These are phyloP conservation scores for Dillenia turbinata DNA, from an alignment of 164 flowering plant genomes.

Conservation along the genomic window DNA sequence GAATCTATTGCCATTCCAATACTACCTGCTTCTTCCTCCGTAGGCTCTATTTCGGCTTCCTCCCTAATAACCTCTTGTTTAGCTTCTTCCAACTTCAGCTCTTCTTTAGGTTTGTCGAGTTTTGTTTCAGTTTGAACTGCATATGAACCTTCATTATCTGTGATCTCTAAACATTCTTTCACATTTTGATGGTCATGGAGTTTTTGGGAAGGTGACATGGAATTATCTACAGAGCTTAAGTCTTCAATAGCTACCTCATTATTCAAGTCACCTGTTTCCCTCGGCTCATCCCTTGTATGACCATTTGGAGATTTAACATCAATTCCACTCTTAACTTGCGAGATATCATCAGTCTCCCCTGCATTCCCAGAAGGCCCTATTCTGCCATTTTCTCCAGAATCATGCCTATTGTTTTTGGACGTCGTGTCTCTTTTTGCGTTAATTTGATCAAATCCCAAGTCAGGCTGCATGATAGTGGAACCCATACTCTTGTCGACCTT, in stretches of 20 bases:
- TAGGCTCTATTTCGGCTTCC: slow-evolving; percentile 2
- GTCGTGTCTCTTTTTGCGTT: slow-evolving; percentile 3
- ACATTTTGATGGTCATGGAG: slow-evolving; percentile 7
- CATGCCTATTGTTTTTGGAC: slow-evolving; percentile 15
- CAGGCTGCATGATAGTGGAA: slow-evolving; percentile 2
- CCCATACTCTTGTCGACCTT: slow-evolving; percentile 7
- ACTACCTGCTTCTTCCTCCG: slow-evolving; percentile 6
- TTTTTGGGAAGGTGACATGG: slow-evolving; percentile 8
- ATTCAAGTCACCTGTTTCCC: slow-evolving; percentile 15
- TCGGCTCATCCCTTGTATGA: slow-evolving; percentile 14
- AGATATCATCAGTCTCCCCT: slow-evolving; percentile 19
- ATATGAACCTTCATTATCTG: slow-evolving; percentile 6
- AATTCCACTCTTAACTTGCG: slow-evolving; percentile 6
- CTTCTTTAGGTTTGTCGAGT: slow-evolving; percentile 1
- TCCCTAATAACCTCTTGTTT: slow-evolving; percentile 4
- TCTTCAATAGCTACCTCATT: slow-evolving; percentile 15
- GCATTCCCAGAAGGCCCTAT: slow-evolving; percentile 7
- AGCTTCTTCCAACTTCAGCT: slow-evolving; percentile 5
- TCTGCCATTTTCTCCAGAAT: slow-evolving; percentile 13
- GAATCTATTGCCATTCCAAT: slow-evolving; percentile 9
- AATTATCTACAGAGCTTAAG: neutral
- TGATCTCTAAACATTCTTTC: slow-evolving; percentile 1
- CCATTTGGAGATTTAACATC: slow-evolving; percentile 18
- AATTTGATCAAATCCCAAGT: slow-evolving; percentile 14
- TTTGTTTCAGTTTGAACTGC: slow-evolving; percentile 1